Evolutionary conservation across 805 yeast genomes (phyloP).

Genomic region (Saccharomycopsis malanga): DNA sequence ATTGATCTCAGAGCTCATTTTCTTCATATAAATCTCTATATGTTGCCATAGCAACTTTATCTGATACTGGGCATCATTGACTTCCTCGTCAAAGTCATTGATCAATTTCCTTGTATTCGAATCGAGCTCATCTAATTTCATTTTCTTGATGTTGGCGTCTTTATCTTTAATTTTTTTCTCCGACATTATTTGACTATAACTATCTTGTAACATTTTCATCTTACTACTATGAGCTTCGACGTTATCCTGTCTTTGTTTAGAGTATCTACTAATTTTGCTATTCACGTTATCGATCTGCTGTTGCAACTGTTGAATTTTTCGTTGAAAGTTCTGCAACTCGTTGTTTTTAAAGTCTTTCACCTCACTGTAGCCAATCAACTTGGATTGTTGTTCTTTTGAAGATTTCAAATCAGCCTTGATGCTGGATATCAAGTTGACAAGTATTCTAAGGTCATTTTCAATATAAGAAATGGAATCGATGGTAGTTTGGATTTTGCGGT

Average conservation of each 20-base stretch:
- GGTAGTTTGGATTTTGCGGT: constrained; percentile 14
- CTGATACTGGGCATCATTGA: constrained; percentile 32
- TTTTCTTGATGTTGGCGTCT: constrained; percentile 32
- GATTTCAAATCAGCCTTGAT: constrained; percentile 18
- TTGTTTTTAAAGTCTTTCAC: constrained; percentile 17
- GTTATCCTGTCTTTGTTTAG: constrained; percentile 33
- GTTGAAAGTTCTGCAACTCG: constrained; percentile 24
- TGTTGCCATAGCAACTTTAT: constrained; percentile 26
- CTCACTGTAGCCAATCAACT: constrained; percentile 15
- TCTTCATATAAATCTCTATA: constrained; percentile 22
- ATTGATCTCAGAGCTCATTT: constrained; percentile 11
- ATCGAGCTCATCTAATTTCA: constrained; percentile 34
- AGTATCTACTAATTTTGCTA: constrained; percentile 34
- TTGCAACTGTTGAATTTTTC: constrained; percentile 34
- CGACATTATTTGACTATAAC: constrained; percentile 32
- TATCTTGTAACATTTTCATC: constrained; percentile 30
- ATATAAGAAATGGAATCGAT: constrained; percentile 16
- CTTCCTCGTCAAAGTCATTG: constrained; percentile 34
- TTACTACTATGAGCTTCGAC: constrained; percentile 31
- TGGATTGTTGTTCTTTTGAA: constrained; percentile 13
- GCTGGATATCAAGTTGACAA: constrained; percentile 9
- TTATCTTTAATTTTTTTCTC: constrained; percentile 35
- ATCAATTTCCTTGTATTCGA: constrained; percentile 29
- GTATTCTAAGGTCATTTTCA: constrained; percentile 14
- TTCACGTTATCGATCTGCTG: constrained; percentile 36